A percentile compares a stretch with the other conserved stretches of the same genome.
Evolutionary conservation across 495 filamentous ascomycete genomes (phyloP).

Genomic region (Hypoxylon perforatum): DNA sequence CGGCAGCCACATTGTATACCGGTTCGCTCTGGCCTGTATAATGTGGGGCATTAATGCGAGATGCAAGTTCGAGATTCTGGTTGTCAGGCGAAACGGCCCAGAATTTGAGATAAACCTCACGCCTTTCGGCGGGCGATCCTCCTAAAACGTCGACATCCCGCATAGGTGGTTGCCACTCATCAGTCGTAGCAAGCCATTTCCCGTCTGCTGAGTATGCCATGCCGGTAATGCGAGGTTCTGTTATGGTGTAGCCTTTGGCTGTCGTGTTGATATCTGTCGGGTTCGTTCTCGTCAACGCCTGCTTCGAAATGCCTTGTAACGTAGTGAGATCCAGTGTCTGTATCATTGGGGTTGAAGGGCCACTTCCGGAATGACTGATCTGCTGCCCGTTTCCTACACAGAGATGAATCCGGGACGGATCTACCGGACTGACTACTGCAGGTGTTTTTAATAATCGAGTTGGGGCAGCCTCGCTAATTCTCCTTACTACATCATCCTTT

Average conservation of each 20-base stretch:
- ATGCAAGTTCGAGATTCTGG: slow-evolving; percentile 76
- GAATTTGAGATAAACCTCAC: slow-evolving; percentile 88
- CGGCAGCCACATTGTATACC: slow-evolving; percentile 76
- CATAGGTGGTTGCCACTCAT: slow-evolving; percentile 83
- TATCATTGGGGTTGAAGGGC: slow-evolving; percentile 58
- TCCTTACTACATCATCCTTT: slow-evolving; percentile 54
- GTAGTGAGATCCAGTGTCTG: slow-evolving; percentile 87
- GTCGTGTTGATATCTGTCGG: slow-evolving; percentile 80
- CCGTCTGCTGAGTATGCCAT: slow-evolving; percentile 81
- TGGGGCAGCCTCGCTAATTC: slow-evolving; percentile 41
- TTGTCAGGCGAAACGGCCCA: slow-evolving; percentile 79
- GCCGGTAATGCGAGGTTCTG: slow-evolving; percentile 77
- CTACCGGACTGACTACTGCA: slow-evolving; percentile 49
- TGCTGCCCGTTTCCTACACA: slow-evolving; percentile 62
- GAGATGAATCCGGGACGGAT: slow-evolving; percentile 55
- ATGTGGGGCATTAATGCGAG: slow-evolving; percentile 87
- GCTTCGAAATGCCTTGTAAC: slow-evolving; percentile 77
- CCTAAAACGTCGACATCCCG: slow-evolving; percentile 66
- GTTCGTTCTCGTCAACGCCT: slow-evolving; percentile 89
- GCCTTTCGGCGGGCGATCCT: slow-evolving; percentile 60
- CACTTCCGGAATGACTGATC: slow-evolving; percentile 50
- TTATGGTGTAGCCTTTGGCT: slow-evolving; percentile 72
- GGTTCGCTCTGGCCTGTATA: slow-evolving; percentile 60
- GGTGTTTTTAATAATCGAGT: slow-evolving; percentile 45
- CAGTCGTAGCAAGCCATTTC: slow-evolving; percentile 90